Percentiles rank a stretch among this genome's conserved stretches.
phyloP scores from a whole-genome alignment of 2,329 filamentous ascomycete genomes.

The Diaporthe sp. region DNA sequence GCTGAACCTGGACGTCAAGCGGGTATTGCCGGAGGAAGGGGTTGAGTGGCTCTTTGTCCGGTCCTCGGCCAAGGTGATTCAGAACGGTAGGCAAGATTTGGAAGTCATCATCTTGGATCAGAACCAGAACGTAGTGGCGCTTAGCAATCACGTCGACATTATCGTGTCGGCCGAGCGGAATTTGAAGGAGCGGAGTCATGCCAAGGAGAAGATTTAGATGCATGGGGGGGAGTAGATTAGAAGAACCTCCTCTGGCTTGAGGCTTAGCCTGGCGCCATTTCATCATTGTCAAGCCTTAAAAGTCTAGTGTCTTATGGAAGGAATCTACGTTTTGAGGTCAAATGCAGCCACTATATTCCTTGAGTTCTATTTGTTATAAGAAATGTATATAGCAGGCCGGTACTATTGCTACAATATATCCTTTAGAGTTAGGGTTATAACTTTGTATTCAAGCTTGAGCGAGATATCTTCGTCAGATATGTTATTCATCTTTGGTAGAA shows the following conservation, averaged over 20 bases:
- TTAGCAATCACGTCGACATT: slow-evolving; percentile 11
- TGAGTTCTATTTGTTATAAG: no score
- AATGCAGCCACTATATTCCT: no score
- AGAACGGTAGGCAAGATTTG: slow-evolving; percentile 13
- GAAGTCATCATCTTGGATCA: slow-evolving; percentile 17
- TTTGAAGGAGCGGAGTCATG: slow-evolving; percentile 1
- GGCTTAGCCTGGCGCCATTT: neutral
- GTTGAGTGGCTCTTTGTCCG: slow-evolving; percentile 13
- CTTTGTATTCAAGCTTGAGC: no score
- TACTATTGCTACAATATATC: no score
- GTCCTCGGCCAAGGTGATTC: slow-evolving; percentile 12
- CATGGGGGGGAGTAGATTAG: neutral
- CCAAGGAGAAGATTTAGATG: neutral
- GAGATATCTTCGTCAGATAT: no score
- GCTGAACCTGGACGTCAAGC: slow-evolving; percentile 17
- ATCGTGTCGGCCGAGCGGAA: neutral
- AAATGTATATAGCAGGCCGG: no score
- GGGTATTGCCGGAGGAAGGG: slow-evolving; percentile 1
- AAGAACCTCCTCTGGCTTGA: neutral
- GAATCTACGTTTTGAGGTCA: no score
- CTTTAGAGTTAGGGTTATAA: no score
- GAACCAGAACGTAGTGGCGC: neutral
- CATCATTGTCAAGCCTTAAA: no score
- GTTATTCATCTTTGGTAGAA: no score
- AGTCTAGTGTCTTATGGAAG: no score